These are phyloP conservation scores for Dittrichia graveolens DNA, from an alignment of 129 eudicot genomes.

Conservation along the genomic window DNA sequence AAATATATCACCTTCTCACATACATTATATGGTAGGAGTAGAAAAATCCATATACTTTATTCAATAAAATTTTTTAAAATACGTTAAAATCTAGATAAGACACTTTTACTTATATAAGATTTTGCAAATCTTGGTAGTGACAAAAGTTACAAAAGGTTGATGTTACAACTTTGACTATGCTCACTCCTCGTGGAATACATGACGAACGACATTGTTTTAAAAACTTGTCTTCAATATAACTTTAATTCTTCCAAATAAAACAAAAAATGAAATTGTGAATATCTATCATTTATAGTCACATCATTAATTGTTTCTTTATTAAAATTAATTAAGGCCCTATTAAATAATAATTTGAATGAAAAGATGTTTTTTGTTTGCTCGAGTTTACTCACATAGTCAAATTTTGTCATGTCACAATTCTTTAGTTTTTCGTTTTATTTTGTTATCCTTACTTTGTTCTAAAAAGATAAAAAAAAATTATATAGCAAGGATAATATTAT, in stretches of 20 bases:
- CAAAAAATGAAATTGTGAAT: conserved; percentile 15
- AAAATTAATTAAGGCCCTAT: not conserved
- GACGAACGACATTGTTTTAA: not conserved
- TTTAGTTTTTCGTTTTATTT: not conserved
- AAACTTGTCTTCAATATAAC: conserved; percentile 8
- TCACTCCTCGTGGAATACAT: not conserved
- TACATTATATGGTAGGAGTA: too few species aligned
- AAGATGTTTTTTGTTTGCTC: conserved; percentile 23
- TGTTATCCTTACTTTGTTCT: too few species aligned
- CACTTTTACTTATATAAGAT: conserved; percentile 17
- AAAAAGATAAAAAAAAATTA: too few species aligned
- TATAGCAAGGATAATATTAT: too few species aligned
- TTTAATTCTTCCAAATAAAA: conserved; percentile 15
- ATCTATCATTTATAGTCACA: conserved; percentile 23
- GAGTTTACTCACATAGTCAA: not conserved
- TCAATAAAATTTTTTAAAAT: too few species aligned
- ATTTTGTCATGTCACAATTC: not conserved
- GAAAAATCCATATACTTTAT: too few species aligned
- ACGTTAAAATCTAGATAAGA: too few species aligned
- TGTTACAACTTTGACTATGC: conserved; percentile 23
- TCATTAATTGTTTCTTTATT: too few species aligned
- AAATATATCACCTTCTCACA: too few species aligned
- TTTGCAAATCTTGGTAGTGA: conserved; percentile 2
- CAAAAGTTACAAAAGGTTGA: conserved; percentile 13
- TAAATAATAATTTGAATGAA: conserved; percentile 8